phyloP scores from a whole-genome alignment of 2,329 filamentous ascomycete genomes.

The Neonectria coccinea region DNA sequence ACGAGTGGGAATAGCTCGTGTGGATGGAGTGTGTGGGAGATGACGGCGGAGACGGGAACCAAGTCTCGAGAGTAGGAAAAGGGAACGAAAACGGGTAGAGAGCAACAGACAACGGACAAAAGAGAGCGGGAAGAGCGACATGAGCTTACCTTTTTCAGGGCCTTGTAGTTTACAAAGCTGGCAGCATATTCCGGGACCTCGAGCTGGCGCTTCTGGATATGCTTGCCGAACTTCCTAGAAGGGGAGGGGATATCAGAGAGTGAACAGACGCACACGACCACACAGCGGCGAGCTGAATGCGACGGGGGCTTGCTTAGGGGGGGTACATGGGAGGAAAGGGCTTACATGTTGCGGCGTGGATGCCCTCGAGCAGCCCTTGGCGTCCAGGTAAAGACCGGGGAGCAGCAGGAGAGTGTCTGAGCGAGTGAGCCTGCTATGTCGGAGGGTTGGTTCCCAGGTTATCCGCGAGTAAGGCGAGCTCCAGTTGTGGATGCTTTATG shows the following conservation, averaged over 20 bases:
- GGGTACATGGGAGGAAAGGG: conserved; percentile 24
- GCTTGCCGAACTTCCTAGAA: conserved; percentile 98
- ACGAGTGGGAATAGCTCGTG: conserved; percentile 17
- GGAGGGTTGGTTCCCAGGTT: conserved; percentile 21
- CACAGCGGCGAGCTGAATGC: background rate
- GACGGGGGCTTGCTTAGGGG: conserved; percentile 19
- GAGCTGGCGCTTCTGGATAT: conserved; percentile 98
- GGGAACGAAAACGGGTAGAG: conserved; percentile 17
- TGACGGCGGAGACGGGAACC: conserved; percentile 39
- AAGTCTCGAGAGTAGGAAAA: conserved; percentile 4
- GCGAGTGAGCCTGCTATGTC: conserved; percentile 22
- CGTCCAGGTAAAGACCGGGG: conserved; percentile 35
- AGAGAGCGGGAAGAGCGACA: conserved; percentile 30
- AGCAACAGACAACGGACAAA: conserved; percentile 22
- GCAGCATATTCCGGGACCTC: conserved; percentile 99
- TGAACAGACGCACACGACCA: conserved; percentile 17
- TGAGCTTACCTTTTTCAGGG: conserved; percentile 87
- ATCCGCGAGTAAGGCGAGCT: conserved; percentile 24
- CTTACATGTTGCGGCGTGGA: conserved; percentile 53
- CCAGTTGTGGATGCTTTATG: conserved; percentile 41
- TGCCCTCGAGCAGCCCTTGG: conserved; percentile 41
- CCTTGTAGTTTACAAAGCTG: conserved; percentile 99
- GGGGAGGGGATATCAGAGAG: conserved; percentile 30
- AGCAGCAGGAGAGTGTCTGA: conserved; percentile 29
- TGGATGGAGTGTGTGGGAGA: conserved; percentile 32